Evolutionary conservation across 345 rosid genomes (phyloP), one percentile per base, ranked within the genome.

Genomic region (Angophora floribunda): DNA sequence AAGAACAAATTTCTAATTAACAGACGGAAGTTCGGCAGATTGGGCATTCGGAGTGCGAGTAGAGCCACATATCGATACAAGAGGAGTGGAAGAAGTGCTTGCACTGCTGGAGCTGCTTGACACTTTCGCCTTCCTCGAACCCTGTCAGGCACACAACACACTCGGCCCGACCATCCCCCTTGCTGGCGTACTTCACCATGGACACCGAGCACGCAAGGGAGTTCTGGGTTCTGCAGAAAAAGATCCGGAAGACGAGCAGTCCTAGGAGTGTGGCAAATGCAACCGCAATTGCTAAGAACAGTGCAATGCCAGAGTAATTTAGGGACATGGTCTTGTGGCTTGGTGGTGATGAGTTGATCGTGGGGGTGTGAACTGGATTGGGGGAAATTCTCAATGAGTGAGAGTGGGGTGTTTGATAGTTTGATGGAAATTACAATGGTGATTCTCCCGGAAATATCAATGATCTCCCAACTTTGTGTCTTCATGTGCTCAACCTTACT

Each of bases 41-140:
- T 1, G 1, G 0, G 49, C 4, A 6, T 2, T 19, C 0, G 2
- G 82, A 41, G 49, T 41, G 47, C 14, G 13, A 75, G 82, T 19
- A 75, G 47, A 75, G 13, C 7, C 49, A 19, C 49, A 1, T 19
- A 19, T 75, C 4, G 28, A 75, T 75, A 22, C 28, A 75, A 41
- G 84, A 41, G 84, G 84, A 75, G 84, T 75, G 49, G 84, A 75
- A 75, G 47, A 41, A 3, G 49, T 75, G 84, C 84, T 19, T 75
- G 82, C 49, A 75, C 8, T 41, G 28, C 49, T 1, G 82, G 49
- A 41, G 82, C 28, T 36, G 82, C 49, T 75, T 75, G 82, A 75
- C 1, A 4, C 82, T 75, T 12, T 75, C 14, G 2, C 84, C 49
- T 75, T 75, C 84, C 49, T 75, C 84, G 7, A 21, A 75, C 26